A percentile compares a stretch with the other conserved stretches of the same genome.
These are phyloP conservation scores for Fereydounia khargensis DNA, from an alignment of 1,284 basidiomycete species.

Conservation along the genomic window DNA sequence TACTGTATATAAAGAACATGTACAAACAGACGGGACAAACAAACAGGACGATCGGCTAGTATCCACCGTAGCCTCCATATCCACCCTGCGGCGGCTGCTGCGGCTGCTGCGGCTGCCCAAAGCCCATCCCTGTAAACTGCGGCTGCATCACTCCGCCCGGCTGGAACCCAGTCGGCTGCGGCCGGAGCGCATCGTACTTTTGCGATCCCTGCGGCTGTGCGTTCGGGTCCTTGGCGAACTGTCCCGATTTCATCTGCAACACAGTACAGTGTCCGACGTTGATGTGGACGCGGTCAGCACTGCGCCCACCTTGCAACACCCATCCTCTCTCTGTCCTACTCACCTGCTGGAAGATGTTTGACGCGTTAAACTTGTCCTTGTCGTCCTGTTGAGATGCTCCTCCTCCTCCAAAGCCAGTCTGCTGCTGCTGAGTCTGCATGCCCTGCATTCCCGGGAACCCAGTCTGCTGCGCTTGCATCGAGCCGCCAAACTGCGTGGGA, in stretches of 20 bases:
- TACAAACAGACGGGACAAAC: slow-evolving; percentile 3
- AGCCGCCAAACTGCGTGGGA: slow-evolving; percentile 11
- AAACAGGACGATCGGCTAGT: slow-evolving; percentile 7
- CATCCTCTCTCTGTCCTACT: background rate
- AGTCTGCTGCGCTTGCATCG: slow-evolving; percentile 33
- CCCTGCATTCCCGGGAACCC: slow-evolving; percentile 41
- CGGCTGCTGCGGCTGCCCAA: slow-evolving; percentile 13
- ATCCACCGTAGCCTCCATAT: slow-evolving; percentile 20
- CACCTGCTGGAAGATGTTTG: slow-evolving; percentile 46
- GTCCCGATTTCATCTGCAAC: slow-evolving; percentile 46
- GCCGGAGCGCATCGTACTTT: slow-evolving; percentile 54
- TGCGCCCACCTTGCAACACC: no score
- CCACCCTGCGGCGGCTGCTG: slow-evolving; percentile 6
- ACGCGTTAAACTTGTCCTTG: slow-evolving; percentile 43
- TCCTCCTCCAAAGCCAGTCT: slow-evolving; percentile 31
- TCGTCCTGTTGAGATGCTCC: slow-evolving; percentile 24
- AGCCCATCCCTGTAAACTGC: slow-evolving; percentile 28
- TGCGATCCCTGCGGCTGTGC: slow-evolving; percentile 29
- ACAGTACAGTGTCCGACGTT: background rate
- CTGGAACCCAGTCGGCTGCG: slow-evolving; percentile 55
- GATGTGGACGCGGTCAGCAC: background rate
- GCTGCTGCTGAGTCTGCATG: slow-evolving; percentile 36
- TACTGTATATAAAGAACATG: no score
- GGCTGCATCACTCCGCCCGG: slow-evolving; percentile 46
- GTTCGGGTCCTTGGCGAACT: slow-evolving; percentile 41